Base-by-base conservation (phyloP, 768 basidiomycete genomes). In the Gymnopilus junonius region DNA sequence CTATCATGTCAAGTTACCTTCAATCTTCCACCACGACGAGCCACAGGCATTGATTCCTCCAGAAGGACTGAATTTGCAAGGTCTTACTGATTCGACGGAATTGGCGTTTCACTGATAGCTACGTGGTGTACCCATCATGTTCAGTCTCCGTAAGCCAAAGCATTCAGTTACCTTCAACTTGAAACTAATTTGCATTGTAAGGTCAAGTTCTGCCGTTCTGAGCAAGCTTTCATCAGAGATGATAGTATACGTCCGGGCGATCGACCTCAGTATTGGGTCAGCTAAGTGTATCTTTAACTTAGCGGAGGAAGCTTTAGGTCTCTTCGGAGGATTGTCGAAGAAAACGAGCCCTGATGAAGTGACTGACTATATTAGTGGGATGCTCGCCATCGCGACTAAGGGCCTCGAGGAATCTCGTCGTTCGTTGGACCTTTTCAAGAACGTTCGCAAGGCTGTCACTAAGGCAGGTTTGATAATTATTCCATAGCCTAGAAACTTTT, bases 131-230 rank as follows among this genome's bases (percentile, higher is more conserved):
- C 12, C 11, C 60, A 61, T n/a, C 31, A 25, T 5, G 20, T 34
- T 39, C 54, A 61, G 32, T 61, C 60, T 61, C 54, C 60, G 60
- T 61, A 35, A 37, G 54, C 34, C 21, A 34, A n/a, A n/a, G n/a
- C 20, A 4, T 27, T 8, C 4, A 31, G 6, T 48, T 37, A 32
- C 25, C 32, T n/a, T n/a, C 29, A 17, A 6, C 32, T 32, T 31
- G 8, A 23, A 35, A 32, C 17, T 20, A 14, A 43, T 15, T 17
- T 35, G 12, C 51, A 31, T 31, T 42, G 21, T 2, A 23, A 51
- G 32, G 20, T 35, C 45, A 17, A 42, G 27, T 29, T 14, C 31
- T 3, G 29, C 21, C 11, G 35, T 48, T 23, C 15, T 46, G 14
- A 34, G 14, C 29, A 46, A 59, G 46, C 29, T 59, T 27, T 59